Base-by-base conservation (phyloP, 1,284 basidiomycete genomes). In the Anthracocystis walkeri region DNA sequence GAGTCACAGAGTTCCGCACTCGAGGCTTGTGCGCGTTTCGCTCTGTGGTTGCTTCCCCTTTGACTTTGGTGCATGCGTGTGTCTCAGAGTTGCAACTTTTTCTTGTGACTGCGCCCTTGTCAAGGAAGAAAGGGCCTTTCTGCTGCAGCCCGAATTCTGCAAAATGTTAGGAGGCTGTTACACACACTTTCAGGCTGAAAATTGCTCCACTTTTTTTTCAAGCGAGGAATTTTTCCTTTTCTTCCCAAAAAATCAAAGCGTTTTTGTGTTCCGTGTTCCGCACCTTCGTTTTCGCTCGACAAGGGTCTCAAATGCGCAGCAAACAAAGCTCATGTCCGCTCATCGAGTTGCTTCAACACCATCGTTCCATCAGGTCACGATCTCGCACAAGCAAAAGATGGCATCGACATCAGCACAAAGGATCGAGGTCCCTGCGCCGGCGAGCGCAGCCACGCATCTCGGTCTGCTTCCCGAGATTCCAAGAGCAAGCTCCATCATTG, bases 401-500 rank as follows among this genome's bases (percentile, higher is more conserved):
- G 59, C 65, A 11, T 50, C 65, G 7, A 40, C 59, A 49, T 55
- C 65, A 4, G 23, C 65, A 50, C 12, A 44, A 29, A 21, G 10
- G 21, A 23, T 11, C n/a, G 50, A 38, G 2, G 55, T 50, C 8
- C 44, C 51, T 44, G 65, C 56, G 40, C 59, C 63, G 0, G 25
- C 33, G 2, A 68, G 68, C 29, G 58, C 68, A 31, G 49, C 68
- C 14, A 62, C 63, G 4, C 68, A 71, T 44, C 51, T 71, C 10
- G 63, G 64, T 2, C 57, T 76, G 3, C 72, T 82, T n/a, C 77
- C 78, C 23, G 74, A 78, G 11, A 65, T 79, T 16, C 77, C 82
- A 40, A 56, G 75, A n/a, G 82, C 80, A 7, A 84, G 81, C 31
- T 70, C 82, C 10, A 74, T 86, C 58, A 81, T 86, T 44, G 78